Percentiles rank a stretch among this genome's conserved stretches.
phyloP scores from a whole-genome alignment of 768 basidiomycete genomes.

The Russula sp. region DNA sequence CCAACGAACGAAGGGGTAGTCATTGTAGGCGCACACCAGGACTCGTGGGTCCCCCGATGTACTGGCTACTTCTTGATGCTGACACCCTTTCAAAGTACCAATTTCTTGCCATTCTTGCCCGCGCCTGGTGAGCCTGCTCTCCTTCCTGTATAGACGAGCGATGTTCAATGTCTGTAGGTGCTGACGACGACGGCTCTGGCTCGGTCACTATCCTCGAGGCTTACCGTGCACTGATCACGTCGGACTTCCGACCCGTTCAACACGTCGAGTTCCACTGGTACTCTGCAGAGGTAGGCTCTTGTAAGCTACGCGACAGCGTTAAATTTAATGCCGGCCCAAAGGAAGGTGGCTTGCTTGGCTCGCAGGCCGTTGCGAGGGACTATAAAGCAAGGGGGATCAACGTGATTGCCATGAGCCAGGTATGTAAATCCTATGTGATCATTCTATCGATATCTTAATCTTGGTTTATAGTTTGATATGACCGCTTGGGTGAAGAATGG shows the following conservation, averaged over 20 bases:
- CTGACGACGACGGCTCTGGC: conserved; percentile 58
- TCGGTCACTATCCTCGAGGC: conserved; percentile 74
- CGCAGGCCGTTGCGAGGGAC: conserved; percentile 77
- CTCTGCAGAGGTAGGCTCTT: conserved; percentile 57
- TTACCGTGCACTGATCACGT: conserved; percentile 60
- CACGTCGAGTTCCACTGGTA: conserved; percentile 82
- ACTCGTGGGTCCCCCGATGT: conserved; percentile 43
- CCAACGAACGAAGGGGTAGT: conserved; percentile 52
- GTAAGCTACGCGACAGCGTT: not conserved
- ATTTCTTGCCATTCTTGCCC: conserved; percentile 67
- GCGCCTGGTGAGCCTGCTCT: conserved; percentile 50
- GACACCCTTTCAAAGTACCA: conserved; percentile 41
- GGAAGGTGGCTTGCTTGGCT: conserved; percentile 84
- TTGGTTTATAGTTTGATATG: conserved; percentile 65
- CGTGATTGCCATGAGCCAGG: conserved; percentile 81
- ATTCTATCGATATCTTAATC: conserved; percentile 10
- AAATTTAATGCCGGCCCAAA: conserved; percentile 24
- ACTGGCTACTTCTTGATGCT: not conserved
- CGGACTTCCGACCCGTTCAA: conserved; percentile 58
- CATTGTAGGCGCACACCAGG: conserved; percentile 75
- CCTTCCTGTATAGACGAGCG: conserved; percentile 6
- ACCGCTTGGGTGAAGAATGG: conserved; percentile 86
- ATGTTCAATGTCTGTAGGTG: conserved; percentile 39
- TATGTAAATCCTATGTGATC: conserved; percentile 26
- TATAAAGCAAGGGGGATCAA: conserved; percentile 59